Percentiles rank a stretch among this genome's conserved stretches.
Evolutionary conservation across 345 rosid species (phyloP).

Genomic region (Rhodomyrtus tomentosa): DNA sequence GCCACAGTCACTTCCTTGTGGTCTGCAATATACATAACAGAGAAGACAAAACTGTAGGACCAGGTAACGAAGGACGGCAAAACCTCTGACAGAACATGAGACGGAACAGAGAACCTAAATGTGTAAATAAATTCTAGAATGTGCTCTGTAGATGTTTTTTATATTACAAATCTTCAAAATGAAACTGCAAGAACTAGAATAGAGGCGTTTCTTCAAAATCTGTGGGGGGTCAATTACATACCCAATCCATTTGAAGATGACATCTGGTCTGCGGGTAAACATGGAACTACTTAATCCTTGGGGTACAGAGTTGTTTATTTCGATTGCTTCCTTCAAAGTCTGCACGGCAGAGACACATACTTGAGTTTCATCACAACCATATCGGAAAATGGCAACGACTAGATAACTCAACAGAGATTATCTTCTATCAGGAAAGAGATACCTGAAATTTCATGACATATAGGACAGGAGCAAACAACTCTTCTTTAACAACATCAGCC

Average conservation of each 20-base stretch:
- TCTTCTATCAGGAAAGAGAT: neutral
- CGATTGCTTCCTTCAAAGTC: conserved; percentile 79
- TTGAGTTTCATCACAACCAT: neutral
- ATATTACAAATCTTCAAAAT: neutral
- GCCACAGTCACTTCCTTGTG: conserved; percentile 90
- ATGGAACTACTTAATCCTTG: conserved; percentile 96
- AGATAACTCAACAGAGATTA: neutral
- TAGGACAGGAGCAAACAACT: conserved; percentile 88
- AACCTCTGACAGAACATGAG: neutral
- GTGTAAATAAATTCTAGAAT: neutral
- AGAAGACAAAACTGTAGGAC: neutral
- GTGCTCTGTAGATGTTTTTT: neutral
- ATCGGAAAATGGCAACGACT: neutral
- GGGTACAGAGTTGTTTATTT: conserved; percentile 86
- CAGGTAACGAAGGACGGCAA: neutral
- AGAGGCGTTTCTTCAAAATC: neutral
- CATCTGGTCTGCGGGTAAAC: conserved; percentile 66
- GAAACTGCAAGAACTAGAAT: neutral
- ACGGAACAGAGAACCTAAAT: neutral
- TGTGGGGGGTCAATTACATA: conserved; percentile 7
- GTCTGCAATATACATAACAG: conserved; percentile 27
- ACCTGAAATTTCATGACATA: conserved; percentile 87
- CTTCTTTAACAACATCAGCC: conserved; percentile 73
- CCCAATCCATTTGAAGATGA: conserved; percentile 92
- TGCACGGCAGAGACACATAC: conserved; percentile 11